phyloP scores from a whole-genome alignment of 2,329 filamentous ascomycete genomes.

The Periconia macrospinosa region DNA sequence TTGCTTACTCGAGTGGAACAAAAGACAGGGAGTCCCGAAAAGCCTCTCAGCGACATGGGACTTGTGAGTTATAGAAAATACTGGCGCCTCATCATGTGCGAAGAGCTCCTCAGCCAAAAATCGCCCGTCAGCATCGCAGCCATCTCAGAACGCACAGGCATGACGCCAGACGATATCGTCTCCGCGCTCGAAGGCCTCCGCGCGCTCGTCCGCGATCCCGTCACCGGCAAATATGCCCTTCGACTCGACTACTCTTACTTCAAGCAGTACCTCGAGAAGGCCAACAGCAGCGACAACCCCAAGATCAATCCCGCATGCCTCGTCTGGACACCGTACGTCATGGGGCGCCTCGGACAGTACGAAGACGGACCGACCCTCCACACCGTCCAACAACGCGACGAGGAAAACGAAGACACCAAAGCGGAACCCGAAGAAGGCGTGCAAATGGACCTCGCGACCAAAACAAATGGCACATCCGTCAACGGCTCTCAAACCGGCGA shows the following conservation, averaged over 20 bases:
- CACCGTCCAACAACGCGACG: constrained; percentile 84
- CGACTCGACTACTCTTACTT: constrained; percentile 85
- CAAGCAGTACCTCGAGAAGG: constrained; percentile 82
- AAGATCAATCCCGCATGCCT: constrained; percentile 78
- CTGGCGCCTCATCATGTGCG: constrained; percentile 87
- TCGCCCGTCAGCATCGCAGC: constrained; percentile 58
- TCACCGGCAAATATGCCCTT: constrained; percentile 86
- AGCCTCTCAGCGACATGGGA: constrained; percentile 96
- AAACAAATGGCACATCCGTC: constrained; percentile 24
- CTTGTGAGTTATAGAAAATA: constrained; percentile 97
- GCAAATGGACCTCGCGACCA: constrained; percentile 37
- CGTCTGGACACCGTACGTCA: constrained; percentile 95
- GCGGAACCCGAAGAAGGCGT: constrained; percentile 48
- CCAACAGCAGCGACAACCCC: constrained; percentile 85
- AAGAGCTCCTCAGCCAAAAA: constrained; percentile 72
- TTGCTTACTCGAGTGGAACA: constrained; percentile 89
- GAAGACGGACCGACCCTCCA: constrained; percentile 80
- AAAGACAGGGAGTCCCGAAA: constrained; percentile 94
- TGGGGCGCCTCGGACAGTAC: constrained; percentile 84
- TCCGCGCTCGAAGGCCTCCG: constrained; percentile 89
- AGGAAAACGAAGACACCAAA: constrained; percentile 55
- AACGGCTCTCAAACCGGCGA: constrained; percentile 13
- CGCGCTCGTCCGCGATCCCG: constrained; percentile 84
- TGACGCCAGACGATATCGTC: constrained; percentile 95
- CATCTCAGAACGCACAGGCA: constrained; percentile 86